Percentiles rank a stretch among this genome's conserved stretches.
Conservation (phyloP, 2,329 filamentous ascomycete genomes). For the Pseudogymnoascus sp. region DNA sequence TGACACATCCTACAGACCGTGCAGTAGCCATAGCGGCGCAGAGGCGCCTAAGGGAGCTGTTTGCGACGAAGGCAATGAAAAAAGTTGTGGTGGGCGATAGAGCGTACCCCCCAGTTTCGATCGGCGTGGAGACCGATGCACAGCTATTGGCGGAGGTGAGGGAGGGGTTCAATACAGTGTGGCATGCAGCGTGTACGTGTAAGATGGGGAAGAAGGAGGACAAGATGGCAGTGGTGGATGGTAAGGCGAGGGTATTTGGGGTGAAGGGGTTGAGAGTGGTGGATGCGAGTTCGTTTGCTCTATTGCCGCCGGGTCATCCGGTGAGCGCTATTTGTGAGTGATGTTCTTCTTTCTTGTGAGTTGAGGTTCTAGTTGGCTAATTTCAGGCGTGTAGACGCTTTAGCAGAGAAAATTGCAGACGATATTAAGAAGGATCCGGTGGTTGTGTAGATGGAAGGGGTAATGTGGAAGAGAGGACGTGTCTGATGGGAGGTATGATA, state of each 20-base stretch:
- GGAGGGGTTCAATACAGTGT: neutral
- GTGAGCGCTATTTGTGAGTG: constrained; percentile 33
- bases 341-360: neutral
- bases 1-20: constrained; percentile 36
- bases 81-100: constrained; percentile 4
- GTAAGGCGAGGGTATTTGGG: constrained; percentile 13
- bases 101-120: neutral
- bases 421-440: constrained; percentile 16
- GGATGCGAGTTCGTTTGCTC: constrained; percentile 13
- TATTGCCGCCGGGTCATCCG: constrained; percentile 34
- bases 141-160: constrained; percentile 17
- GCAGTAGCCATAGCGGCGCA: constrained; percentile 38
- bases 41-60: constrained; percentile 34
- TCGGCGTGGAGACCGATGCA: constrained; percentile 20
- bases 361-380: neutral
- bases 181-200: constrained; percentile 13
- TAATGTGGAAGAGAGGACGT: neutral
- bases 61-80: constrained; percentile 15
- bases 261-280: constrained; percentile 16
- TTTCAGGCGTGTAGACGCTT: constrained; percentile 27
- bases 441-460: neutral
- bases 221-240: constrained; percentile 15
- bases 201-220: constrained; percentile 15
- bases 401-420: constrained; percentile 37
- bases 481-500: neutral